Conservation (phyloP, 1,139 yeast genomes). For the Meyerozyma carpophila region DNA sequence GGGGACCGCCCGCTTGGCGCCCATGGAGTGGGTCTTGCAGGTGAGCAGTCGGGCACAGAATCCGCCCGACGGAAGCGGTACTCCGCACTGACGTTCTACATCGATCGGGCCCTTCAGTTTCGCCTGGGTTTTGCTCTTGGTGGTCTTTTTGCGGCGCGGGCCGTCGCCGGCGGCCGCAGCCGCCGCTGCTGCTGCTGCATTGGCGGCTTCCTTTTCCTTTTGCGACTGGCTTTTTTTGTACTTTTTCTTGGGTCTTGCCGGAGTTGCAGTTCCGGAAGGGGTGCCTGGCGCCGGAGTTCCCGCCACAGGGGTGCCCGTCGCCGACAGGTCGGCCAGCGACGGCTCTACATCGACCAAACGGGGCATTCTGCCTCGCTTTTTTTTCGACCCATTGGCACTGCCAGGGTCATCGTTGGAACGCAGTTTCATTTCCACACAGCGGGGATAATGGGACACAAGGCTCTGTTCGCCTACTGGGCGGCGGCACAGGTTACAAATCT, state of each 20-base stretch:
- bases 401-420: constrained; percentile 8
- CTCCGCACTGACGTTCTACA: constrained; percentile 96
- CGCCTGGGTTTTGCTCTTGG: constrained; percentile 48
- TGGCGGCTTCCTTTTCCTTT: constrained; percentile 44
- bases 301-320: constrained; percentile 20
- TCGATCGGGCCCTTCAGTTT: constrained; percentile 82
- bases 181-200: constrained; percentile 43
- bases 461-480: constrained; percentile 55
- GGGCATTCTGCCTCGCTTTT: constrained; percentile 22
- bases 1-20: constrained; percentile 90
- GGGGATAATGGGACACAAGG: constrained; percentile 39
- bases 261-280: constrained; percentile 11
- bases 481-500: constrained; percentile 62
- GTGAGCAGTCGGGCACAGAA: constrained; percentile 92
- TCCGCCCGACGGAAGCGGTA: constrained; percentile 85
- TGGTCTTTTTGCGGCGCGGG: constrained; percentile 35
- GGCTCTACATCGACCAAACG: constrained; percentile 28
- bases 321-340: constrained; percentile 38
- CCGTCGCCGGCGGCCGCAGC: constrained; percentile 25
- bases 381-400: constrained; percentile 23
- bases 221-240: constrained; percentile 41
- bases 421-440: constrained; percentile 46
- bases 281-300: constrained; percentile 31
- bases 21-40: constrained; percentile 97
- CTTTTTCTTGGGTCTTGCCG: constrained; percentile 36